These are phyloP conservation scores for Phlebiopsis flavidoalba DNA, from an alignment of 768 basidiomycete species.

Conservation along the genomic window DNA sequence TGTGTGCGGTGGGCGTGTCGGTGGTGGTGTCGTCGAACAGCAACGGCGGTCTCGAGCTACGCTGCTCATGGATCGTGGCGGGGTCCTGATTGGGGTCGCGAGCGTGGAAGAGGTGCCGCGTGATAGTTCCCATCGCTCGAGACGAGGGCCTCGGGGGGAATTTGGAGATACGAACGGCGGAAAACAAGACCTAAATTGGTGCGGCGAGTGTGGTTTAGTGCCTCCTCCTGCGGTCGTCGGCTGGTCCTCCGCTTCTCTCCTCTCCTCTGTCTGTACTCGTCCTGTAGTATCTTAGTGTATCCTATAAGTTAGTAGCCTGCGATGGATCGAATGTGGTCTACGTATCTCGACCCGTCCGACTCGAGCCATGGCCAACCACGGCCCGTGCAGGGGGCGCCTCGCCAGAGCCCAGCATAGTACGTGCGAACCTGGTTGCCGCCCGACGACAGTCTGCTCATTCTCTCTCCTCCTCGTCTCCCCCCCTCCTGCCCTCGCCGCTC, in stretches of 20 bases:
- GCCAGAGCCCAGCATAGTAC: conserved; percentile 8
- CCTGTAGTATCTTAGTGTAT: conserved; percentile 11
- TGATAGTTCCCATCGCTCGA: not conserved
- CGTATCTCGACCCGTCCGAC: conserved; percentile 36
- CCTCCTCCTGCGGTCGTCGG: no score
- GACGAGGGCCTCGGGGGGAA: not conserved
- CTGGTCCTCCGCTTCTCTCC: not conserved
- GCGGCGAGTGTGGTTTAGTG: no score
- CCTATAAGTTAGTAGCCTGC: not conserved
- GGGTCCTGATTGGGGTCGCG: not conserved
- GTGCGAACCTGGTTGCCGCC: conserved; percentile 16
- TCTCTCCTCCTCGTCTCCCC: conserved; percentile 1
- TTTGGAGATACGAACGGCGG: not conserved
- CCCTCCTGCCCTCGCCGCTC: conserved; percentile 3
- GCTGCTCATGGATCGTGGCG: not conserved
- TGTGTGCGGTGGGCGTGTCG: no score
- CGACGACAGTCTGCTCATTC: conserved; percentile 8
- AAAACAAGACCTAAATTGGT: not conserved
- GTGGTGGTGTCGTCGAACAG: no score
- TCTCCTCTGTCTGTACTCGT: not conserved
- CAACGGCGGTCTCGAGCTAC: no score
- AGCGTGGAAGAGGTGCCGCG: not conserved
- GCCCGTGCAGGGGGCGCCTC: not conserved
- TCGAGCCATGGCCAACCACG: conserved; percentile 9
- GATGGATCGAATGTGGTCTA: conserved; percentile 53